These are phyloP conservation scores for Brasilioporus rufonigricans DNA, from an alignment of 768 basidiomycete species.

Conservation along the genomic window DNA sequence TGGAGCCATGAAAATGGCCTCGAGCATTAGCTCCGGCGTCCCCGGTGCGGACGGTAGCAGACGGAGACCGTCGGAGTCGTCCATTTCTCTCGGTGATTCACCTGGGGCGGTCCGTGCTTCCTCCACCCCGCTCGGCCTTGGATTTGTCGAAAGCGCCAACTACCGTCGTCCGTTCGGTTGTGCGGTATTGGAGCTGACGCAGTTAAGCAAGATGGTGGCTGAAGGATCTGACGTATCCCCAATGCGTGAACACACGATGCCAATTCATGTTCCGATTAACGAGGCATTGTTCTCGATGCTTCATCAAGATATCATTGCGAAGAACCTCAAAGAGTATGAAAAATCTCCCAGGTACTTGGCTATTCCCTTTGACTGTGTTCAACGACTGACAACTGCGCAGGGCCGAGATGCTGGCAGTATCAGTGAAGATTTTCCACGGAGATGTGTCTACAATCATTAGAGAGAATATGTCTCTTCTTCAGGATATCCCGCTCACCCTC, in stretches of 20 bases:
- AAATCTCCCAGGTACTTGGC: constrained; percentile 69
- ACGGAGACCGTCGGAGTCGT: constrained; percentile 56
- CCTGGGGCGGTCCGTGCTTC: constrained; percentile 18
- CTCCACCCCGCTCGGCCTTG: constrained; percentile 25
- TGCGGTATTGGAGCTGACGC: constrained; percentile 83
- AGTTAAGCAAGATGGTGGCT: constrained; percentile 62
- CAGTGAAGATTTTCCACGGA: constrained; percentile 86
- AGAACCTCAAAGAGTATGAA: constrained; percentile 75
- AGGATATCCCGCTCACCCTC: constrained; percentile 76
- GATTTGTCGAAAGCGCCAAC: constrained; percentile 38
- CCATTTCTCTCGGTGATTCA: constrained; percentile 38
- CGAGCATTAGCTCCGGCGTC: constrained; percentile 46
- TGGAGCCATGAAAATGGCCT: constrained; percentile 77
- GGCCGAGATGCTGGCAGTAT: constrained; percentile 84
- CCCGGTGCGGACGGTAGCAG: constrained; percentile 38
- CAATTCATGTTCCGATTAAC: constrained; percentile 79
- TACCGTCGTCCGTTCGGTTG: constrained; percentile 94
- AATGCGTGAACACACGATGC: constrained; percentile 78
- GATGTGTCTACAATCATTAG: constrained; percentile 67
- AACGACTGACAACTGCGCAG: constrained; percentile 37
- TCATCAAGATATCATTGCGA: constrained; percentile 90
- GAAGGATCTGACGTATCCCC: constrained; percentile 64
- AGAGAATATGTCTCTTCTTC: constrained; percentile 82
- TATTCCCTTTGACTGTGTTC: not conserved
- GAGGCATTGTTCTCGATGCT: constrained; percentile 89